These are phyloP conservation scores for Penicillium sp. DNA, from an alignment of 2,329 filamentous ascomycete genomes.

Conservation along the genomic window DNA sequence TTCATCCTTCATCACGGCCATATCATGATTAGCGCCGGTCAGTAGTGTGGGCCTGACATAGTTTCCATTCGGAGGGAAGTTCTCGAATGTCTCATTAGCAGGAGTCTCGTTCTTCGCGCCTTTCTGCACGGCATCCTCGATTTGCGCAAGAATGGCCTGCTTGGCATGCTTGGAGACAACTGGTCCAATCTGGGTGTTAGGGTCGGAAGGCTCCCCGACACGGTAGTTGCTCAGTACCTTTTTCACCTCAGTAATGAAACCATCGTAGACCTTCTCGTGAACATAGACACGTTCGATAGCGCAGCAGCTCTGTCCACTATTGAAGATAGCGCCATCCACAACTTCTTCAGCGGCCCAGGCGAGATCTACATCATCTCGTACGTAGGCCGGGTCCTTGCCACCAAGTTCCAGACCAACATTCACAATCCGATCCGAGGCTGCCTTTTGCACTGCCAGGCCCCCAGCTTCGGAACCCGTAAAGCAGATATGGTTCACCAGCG, in stretches of 20 bases:
- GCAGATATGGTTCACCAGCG: constrained; percentile 70
- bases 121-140: constrained; percentile 71
- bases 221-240: constrained; percentile 72
- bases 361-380: constrained; percentile 75
- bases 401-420: constrained; percentile 84
- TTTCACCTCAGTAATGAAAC: constrained; percentile 69
- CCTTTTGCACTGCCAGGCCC: constrained; percentile 74
- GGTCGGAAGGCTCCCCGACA: constrained; percentile 77
- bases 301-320: constrained; percentile 97
- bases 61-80: constrained; percentile 68
- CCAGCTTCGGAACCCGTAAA: constrained; percentile 90
- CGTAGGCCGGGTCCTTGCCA: constrained; percentile 88
- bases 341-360: constrained; percentile 89
- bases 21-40: constrained; percentile 67
- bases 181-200: constrained; percentile 72
- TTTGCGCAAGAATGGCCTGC: constrained; percentile 65
- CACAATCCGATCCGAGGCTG: constrained; percentile 73
- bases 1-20: constrained; percentile 86
- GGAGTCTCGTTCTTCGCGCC: constrained; percentile 80
- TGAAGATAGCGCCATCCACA: constrained; percentile 92
- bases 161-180: constrained; percentile 75
- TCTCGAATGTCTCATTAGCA: constrained; percentile 65
- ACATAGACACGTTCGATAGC: constrained; percentile 88
- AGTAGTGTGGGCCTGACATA: constrained; percentile 81
- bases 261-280: constrained; percentile 70